These are phyloP conservation scores for Didymellaceae sp. DNA, from an alignment of 2,329 filamentous ascomycete species.

Conservation along the genomic window DNA sequence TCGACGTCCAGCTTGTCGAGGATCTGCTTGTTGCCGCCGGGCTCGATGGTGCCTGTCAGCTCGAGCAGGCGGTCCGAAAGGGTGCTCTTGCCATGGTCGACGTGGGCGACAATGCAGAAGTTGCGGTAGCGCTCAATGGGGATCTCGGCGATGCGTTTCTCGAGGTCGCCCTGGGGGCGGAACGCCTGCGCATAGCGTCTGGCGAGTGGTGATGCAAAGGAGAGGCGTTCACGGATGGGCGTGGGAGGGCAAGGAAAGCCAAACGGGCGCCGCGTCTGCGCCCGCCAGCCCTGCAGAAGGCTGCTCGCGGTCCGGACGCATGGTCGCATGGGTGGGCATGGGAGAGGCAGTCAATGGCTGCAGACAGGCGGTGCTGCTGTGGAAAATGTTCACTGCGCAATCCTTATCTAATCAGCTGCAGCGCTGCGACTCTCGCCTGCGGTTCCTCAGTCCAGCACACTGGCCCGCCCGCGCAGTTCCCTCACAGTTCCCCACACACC, in stretches of 20 bases:
- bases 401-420: conserved; percentile 15
- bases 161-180: conserved; percentile 59
- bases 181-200: conserved; percentile 45
- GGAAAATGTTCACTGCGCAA: conserved; percentile 10
- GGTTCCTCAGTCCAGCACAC: background rate
- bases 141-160: conserved; percentile 72
- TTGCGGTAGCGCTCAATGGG: conserved; percentile 85
- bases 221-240: background rate
- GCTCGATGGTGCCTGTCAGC: conserved; percentile 87
- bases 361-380: background rate
- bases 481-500: conserved; percentile 16
- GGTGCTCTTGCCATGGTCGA: conserved; percentile 98
- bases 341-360: conserved; percentile 10
- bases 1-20: conserved; percentile 97
- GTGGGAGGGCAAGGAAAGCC: conserved; percentile 10
- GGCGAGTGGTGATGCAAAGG: conserved; percentile 14
- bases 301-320: conserved; percentile 54
- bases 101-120: conserved; percentile 98
- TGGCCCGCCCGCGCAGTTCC: background rate
- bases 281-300: conserved; percentile 48
- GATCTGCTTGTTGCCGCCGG: conserved; percentile 90
- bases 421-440: too few species aligned
- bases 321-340: conserved; percentile 57
- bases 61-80: conserved; percentile 91
- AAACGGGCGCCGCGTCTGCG: conserved; percentile 33